phyloP scores from a whole-genome alignment of 169 alveolate species.

The Plasmodium relictum region DNA sequence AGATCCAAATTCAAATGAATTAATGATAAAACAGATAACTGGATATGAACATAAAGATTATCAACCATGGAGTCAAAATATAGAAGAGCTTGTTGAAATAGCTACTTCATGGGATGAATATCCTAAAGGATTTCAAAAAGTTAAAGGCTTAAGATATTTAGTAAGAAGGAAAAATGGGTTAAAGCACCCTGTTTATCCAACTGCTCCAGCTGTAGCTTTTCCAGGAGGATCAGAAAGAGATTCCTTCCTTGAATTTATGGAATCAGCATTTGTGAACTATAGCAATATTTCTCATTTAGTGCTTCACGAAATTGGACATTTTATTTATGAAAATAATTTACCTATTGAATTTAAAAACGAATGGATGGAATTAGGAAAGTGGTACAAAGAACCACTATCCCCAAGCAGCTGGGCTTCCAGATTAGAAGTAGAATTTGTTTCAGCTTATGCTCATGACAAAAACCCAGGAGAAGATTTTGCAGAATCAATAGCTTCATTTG shows the following conservation, averaged over 20 bases:
- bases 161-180: constrained; percentile 83
- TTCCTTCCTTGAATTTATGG: constrained; percentile 87
- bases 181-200: constrained; percentile 86
- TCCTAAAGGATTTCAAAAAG: constrained; percentile 86
- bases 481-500: constrained; percentile 82
- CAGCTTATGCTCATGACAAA: constrained; percentile 87
- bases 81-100: constrained; percentile 85
- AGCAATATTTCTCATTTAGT: constrained; percentile 81
- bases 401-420: constrained; percentile 86
- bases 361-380: constrained; percentile 82
- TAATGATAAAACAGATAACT: constrained; percentile 47
- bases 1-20: constrained; percentile 77
- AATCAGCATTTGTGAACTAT: constrained; percentile 84
- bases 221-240: constrained; percentile 83
- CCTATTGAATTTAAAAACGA: constrained; percentile 67
- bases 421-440: constrained; percentile 83
- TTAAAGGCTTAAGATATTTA: constrained; percentile 82
- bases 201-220: constrained; percentile 89
- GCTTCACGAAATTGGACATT: constrained; percentile 86
- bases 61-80: constrained; percentile 85
- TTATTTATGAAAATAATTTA: constrained; percentile 77
- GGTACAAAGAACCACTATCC: constrained; percentile 83
- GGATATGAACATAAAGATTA: constrained; percentile 80
- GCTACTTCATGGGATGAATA: constrained; percentile 88
- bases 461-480: constrained; percentile 88